Evolutionary conservation across 2,329 filamentous ascomycete genomes (phyloP).

Genomic region (Capronia epimyces): DNA sequence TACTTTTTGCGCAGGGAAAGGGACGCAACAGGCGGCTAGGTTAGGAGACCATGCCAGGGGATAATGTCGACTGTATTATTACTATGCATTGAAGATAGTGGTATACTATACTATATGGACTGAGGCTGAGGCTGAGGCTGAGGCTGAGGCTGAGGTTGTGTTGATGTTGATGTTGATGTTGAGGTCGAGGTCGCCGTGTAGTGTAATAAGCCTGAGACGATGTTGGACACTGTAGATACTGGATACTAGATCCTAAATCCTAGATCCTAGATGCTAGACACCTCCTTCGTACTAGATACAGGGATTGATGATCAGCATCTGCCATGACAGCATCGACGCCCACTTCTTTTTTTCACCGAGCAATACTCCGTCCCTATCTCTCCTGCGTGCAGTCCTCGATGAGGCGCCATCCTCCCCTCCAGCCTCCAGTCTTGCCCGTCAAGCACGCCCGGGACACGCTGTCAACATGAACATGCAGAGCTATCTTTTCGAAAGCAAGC

Average conservation of each 20-base stretch:
- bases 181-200: too few species aligned
- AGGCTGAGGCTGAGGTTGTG: too few species aligned
- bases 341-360: constrained; percentile 15
- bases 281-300: neutral
- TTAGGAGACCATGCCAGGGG: neutral
- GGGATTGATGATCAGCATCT: neutral
- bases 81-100: neutral
- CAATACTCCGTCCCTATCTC: constrained; percentile 25
- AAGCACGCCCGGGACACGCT: neutral
- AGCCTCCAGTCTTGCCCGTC: neutral
- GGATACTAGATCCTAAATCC: too few species aligned
- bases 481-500: constrained; percentile 34
- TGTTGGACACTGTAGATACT: too few species aligned
- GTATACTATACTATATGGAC: neutral
- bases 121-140: too few species aligned
- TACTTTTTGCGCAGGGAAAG: neutral
- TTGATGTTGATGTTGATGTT: too few species aligned
- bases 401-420: too few species aligned
- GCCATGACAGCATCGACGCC: neutral
- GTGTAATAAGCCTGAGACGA: neutral
- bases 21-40: neutral
- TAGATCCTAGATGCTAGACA: neutral
- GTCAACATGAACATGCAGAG: constrained; percentile 15
- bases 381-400: too few species aligned
- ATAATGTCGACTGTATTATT: neutral